These are phyloP conservation scores for Selenicereus undatus DNA, from an alignment of 148 eudicot species.

Conservation along the genomic window DNA sequence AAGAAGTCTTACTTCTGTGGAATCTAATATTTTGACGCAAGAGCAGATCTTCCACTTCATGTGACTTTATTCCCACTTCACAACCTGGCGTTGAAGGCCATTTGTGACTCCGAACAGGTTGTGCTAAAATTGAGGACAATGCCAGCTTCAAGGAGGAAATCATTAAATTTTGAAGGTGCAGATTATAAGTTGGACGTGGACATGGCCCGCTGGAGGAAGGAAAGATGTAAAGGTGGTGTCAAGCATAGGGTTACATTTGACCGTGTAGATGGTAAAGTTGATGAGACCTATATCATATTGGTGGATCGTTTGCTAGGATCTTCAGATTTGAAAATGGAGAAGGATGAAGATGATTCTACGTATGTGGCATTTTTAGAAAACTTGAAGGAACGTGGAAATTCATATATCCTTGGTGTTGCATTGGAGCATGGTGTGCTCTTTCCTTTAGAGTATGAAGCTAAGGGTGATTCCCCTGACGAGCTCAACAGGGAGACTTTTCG, in stretches of 20 bases:
- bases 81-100: background rate
- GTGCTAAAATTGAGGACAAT: background rate
- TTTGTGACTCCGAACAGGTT: background rate
- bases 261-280: background rate
- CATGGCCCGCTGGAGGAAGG: background rate
- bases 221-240: slow-evolving; percentile 1
- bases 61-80: no score
- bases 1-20: no score
- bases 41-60: no score
- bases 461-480: slow-evolving; percentile 7
- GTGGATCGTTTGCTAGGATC: background rate
- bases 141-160: background rate
- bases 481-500: background rate
- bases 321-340: slow-evolving; percentile 3
- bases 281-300: slow-evolving; percentile 10
- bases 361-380: slow-evolving; percentile 31
- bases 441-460: slow-evolving; percentile 33
- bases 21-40: no score
- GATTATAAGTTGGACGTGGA: slow-evolving; percentile 26
- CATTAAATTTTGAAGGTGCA: slow-evolving; percentile 3
- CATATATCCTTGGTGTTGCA: slow-evolving; percentile 32
- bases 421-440: slow-evolving; percentile 15
- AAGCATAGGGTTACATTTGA: background rate
- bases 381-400: slow-evolving; percentile 26
- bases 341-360: slow-evolving; percentile 30